Evolutionary conservation across 2,329 filamentous ascomycete genomes (phyloP).

Genomic region (Colletotrichum phormii): DNA sequence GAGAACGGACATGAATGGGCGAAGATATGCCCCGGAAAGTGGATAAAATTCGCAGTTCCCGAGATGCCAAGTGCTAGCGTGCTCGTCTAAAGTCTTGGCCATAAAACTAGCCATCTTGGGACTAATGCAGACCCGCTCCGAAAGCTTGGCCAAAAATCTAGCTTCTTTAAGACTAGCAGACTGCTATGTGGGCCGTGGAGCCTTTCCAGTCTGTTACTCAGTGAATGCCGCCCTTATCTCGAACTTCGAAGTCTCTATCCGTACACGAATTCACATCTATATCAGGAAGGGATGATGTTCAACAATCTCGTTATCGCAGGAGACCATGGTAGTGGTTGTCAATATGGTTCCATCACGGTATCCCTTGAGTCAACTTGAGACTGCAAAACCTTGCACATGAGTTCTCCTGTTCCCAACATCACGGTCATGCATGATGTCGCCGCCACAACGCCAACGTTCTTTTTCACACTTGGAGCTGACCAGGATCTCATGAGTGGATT

Average conservation of each 20-base stretch:
- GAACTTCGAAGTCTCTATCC: background rate
- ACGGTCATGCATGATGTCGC: no score
- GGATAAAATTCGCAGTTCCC: background rate
- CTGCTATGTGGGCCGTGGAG: background rate
- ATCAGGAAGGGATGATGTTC: no score
- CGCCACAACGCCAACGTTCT: no score
- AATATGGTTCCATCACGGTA: no score
- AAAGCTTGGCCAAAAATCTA: background rate
- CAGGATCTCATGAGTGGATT: no score
- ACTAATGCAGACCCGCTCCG: background rate
- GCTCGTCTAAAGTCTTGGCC: background rate
- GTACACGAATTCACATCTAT: background rate
- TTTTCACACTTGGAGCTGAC: no score
- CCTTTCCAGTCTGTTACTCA: background rate
- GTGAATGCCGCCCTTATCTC: background rate
- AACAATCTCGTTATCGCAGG: no score
- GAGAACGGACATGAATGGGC: background rate
- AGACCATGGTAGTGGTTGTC: no score
- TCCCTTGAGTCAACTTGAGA: no score
- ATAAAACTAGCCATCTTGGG: background rate
- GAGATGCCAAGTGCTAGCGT: background rate
- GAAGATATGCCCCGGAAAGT: background rate
- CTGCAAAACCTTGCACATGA: no score
- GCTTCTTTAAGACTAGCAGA: background rate
- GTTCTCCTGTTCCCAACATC: no score